Percentiles rank a stretch among this genome's conserved stretches.
Conservation (phyloP, 2,329 filamentous ascomycete species). For the Chalara sp. region DNA sequence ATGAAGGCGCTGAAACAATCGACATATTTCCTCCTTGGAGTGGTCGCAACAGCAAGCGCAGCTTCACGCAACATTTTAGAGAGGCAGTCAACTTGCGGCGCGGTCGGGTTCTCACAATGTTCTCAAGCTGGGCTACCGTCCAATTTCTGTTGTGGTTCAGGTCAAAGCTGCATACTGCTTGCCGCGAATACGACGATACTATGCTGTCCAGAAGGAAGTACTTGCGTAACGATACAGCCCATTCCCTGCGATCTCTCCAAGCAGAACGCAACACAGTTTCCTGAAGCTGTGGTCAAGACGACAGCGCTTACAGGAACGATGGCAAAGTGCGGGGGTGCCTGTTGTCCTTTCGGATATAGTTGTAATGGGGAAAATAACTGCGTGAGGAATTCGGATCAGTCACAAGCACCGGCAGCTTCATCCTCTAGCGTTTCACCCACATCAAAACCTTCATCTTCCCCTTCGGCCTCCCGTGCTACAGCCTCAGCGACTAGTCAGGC, state of each 20-base stretch:
- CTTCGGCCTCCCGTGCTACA: conserved; percentile 13
- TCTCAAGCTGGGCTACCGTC: conserved; percentile 45
- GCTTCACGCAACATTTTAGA: conserved; percentile 28
- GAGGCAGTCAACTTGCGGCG: conserved; percentile 44
- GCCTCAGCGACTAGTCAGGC: conserved; percentile 7
- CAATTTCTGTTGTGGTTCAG: conserved; percentile 59
- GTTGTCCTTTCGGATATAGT: conserved; percentile 67
- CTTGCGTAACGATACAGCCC: conserved; percentile 55
- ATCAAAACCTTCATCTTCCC: conserved; percentile 12
- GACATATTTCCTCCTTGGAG: no score
- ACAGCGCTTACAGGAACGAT: conserved; percentile 51
- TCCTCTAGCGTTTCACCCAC: conserved; percentile 15
- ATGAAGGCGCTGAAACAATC: no score
- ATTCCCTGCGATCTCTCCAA: conserved; percentile 57
- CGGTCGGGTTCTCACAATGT: conserved; percentile 45
- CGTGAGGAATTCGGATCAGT: conserved; percentile 44
- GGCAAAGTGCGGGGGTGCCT: conserved; percentile 48
- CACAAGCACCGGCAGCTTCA: conserved; percentile 20
- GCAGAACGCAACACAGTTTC: conserved; percentile 52
- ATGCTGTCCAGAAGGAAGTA: conserved; percentile 57
- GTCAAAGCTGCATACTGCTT: conserved; percentile 50
- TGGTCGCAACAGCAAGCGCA: no score
- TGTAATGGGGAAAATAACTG: conserved; percentile 45
- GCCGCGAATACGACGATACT: conserved; percentile 60
- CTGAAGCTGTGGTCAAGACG: conserved; percentile 58